Conservation (phyloP, 352 stramenopile genomes). For the Phytophthora vignae region DNA sequence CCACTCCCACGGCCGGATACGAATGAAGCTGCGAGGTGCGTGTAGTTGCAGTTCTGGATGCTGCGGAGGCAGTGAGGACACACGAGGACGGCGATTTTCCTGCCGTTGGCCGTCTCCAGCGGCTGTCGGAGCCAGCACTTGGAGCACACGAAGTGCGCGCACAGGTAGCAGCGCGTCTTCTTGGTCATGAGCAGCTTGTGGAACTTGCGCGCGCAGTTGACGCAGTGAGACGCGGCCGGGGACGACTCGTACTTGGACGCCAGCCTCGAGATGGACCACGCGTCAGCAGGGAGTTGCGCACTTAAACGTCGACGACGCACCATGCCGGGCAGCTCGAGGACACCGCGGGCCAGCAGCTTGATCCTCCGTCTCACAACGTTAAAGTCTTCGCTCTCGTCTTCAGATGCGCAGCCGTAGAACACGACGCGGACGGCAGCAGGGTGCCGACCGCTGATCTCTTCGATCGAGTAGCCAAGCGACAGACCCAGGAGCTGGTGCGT, state of each 20-base stretch:
- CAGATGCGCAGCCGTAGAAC: conserved; percentile 22
- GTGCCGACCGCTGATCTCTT: conserved; percentile 16
- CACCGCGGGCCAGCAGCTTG: conserved; percentile 14
- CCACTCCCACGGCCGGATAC: conserved; percentile 17
- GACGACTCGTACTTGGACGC: neutral
- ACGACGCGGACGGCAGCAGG: conserved; percentile 22
- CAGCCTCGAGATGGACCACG: conserved; percentile 6
- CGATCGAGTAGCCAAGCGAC: conserved; percentile 23
- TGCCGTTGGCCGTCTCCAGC: conserved; percentile 37
- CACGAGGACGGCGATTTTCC: conserved; percentile 43
- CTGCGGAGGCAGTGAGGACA: conserved; percentile 53
- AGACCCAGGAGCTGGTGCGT: conserved; percentile 21
- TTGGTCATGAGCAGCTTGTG: conserved; percentile 31
- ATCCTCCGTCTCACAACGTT: conserved; percentile 15
- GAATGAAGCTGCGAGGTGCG: conserved; percentile 23
- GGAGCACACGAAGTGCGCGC: conserved; percentile 45
- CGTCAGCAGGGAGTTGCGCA: conserved; percentile 20
- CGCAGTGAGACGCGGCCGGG: conserved; percentile 36
- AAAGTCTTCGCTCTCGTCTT: neutral
- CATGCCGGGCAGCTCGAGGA: conserved; percentile 29
- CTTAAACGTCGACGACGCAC: conserved; percentile 20
- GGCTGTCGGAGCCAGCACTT: conserved; percentile 36
- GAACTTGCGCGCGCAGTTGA: conserved; percentile 57
- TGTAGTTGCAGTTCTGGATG: conserved; percentile 57
- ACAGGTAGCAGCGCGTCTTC: conserved; percentile 46